A percentile compares a stretch with the other conserved stretches of the same genome.
phyloP scores from a whole-genome alignment of 352 stramenopile genomes.

The Globisporangium iwayamae region DNA sequence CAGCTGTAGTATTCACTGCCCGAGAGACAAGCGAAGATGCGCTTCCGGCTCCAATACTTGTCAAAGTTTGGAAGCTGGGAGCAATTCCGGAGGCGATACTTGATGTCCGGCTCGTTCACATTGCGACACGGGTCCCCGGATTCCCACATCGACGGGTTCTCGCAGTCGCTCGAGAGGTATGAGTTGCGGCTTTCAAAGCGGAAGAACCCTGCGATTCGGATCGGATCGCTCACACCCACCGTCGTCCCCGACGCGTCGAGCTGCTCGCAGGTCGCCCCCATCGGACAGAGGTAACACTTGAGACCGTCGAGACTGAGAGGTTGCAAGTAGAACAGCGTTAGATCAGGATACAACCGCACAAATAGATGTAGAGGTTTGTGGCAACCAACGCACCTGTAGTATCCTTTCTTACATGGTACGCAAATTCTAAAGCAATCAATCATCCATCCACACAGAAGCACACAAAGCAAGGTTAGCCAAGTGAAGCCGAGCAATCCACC shows the following conservation, averaged over 20 bases:
- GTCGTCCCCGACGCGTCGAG: slow-evolving; percentile 26
- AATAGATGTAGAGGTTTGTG: neutral
- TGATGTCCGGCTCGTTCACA: slow-evolving; percentile 26
- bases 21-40: slow-evolving; percentile 61
- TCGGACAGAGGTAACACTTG: slow-evolving; percentile 58
- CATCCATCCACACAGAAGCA: neutral
- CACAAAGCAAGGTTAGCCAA: neutral
- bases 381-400: slow-evolving; percentile 45
- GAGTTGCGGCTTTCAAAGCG: slow-evolving; percentile 36
- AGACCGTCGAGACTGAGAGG: slow-evolving; percentile 51
- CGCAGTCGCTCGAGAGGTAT: slow-evolving; percentile 34
- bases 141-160: slow-evolving; percentile 34
- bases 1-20: slow-evolving; percentile 58
- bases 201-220: slow-evolving; percentile 43
- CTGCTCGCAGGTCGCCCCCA: slow-evolving; percentile 45
- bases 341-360: neutral
- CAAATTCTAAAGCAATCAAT: slow-evolving; percentile 28
- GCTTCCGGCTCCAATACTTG: slow-evolving; percentile 49
- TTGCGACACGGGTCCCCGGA: slow-evolving; percentile 46
- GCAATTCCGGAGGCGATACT: slow-evolving; percentile 43
- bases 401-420: slow-evolving; percentile 53
- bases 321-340: neutral
- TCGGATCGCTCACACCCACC: slow-evolving; percentile 40
- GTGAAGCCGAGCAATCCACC: too few species aligned
- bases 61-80: slow-evolving; percentile 31